phyloP scores from a whole-genome alignment of 257 asterid genomes.

The Solanum appendiculatum region DNA sequence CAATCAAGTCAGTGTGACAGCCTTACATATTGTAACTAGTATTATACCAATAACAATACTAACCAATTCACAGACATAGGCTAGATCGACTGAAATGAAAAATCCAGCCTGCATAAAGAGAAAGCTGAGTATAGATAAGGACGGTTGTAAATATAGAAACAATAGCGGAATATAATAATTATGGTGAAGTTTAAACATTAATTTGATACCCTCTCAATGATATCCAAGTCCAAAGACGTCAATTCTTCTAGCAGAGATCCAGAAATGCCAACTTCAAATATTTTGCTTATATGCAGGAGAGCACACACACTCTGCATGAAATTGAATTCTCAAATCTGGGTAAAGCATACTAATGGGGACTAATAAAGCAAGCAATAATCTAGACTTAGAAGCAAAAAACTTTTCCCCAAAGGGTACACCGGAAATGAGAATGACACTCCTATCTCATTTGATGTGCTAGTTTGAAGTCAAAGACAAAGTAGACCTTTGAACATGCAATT shows the following conservation, averaged over 20 bases:
- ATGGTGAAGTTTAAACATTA: neutral
- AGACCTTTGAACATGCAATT: neutral
- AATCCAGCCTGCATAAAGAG: conserved; percentile 52
- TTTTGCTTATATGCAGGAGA: conserved; percentile 79
- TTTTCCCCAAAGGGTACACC: neutral
- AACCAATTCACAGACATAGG: conserved; percentile 85
- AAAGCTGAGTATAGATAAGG: neutral
- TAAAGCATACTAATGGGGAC: neutral
- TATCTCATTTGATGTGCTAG: neutral
- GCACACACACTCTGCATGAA: conserved; percentile 69
- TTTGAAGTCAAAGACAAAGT: neutral
- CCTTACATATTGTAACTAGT: neutral
- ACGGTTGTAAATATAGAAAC: neutral
- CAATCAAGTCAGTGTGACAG: neutral
- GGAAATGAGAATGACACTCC: neutral
- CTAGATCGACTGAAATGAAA: conserved; percentile 65
- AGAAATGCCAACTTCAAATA: conserved; percentile 88
- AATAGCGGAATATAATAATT: neutral
- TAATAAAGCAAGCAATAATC: neutral
- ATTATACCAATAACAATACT: neutral
- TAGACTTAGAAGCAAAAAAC: neutral
- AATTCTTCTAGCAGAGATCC: conserved; percentile 64
- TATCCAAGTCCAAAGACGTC: conserved; percentile 58
- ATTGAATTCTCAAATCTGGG: neutral
- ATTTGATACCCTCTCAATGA: conserved; percentile 55